Evolutionary conservation across 1,139 yeast species (phyloP).

Genomic region (Suhomyces yuchorum): DNA sequence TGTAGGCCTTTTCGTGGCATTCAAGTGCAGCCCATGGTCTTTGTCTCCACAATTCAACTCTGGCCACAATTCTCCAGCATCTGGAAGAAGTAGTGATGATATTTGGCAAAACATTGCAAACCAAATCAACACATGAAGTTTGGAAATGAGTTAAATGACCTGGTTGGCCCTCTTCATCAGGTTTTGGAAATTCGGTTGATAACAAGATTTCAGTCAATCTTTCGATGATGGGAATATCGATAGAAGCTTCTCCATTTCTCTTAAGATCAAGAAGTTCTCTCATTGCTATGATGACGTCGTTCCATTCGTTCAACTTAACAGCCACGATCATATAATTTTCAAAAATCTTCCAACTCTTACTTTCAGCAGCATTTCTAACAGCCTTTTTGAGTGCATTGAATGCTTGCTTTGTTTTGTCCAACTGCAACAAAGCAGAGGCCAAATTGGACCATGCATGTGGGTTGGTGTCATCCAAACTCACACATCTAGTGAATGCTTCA

Average conservation of each 20-base stretch:
- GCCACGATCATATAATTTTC: slow-evolving; percentile 86
- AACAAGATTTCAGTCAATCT: slow-evolving; percentile 69
- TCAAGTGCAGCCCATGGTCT: slow-evolving; percentile 88
- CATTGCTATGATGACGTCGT: slow-evolving; percentile 77
- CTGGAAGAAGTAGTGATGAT: slow-evolving; percentile 72
- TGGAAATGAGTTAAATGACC: slow-evolving; percentile 59
- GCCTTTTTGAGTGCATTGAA: slow-evolving; percentile 83
- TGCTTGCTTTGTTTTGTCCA: slow-evolving; percentile 72
- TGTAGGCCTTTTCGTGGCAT: slow-evolving; percentile 82
- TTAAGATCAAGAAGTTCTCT: slow-evolving; percentile 57
- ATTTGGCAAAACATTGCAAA: slow-evolving; percentile 65
- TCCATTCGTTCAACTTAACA: slow-evolving; percentile 80
- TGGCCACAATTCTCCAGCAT: slow-evolving; percentile 82
- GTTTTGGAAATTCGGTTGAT: slow-evolving; percentile 49
- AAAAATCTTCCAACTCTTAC: slow-evolving; percentile 85
- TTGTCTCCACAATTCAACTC: slow-evolving; percentile 83
- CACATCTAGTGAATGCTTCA: slow-evolving; percentile 92
- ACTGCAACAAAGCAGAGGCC: slow-evolving; percentile 72
- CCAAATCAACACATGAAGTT: slow-evolving; percentile 64
- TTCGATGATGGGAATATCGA: slow-evolving; percentile 79
- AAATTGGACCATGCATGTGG: slow-evolving; percentile 94
- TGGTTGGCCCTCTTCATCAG: slow-evolving; percentile 35
- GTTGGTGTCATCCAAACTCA: slow-evolving; percentile 79
- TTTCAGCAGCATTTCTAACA: slow-evolving; percentile 63
- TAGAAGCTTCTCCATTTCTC: slow-evolving; percentile 61